Evolutionary conservation across 1,139 yeast genomes (phyloP), one percentile per base, ranked within the genome.

Genomic region (Candida mesenterica): DNA sequence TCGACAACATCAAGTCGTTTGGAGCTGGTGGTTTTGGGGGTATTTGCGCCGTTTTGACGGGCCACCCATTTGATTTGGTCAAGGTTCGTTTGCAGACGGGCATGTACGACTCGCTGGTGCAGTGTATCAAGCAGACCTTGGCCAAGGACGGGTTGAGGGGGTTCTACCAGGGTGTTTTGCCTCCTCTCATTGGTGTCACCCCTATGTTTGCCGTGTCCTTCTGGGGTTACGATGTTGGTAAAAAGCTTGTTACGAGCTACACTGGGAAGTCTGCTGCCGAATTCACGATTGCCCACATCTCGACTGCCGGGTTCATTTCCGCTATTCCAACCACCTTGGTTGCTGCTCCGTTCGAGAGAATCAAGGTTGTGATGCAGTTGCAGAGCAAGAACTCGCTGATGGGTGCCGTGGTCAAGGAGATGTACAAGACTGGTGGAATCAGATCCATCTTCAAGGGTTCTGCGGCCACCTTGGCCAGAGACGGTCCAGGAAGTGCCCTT

Each of bases 181-280:
- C 96, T 8, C 98, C 98, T 4, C 68, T 92, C 35, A 61, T 86
- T 19, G 98, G 98, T 22, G 97, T 92, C 19, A 92, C 97, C 0
- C 98, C 98, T 27, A 92, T 92, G 88, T 92, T 92, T 68, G 97
- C 97, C 8, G 94, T 92, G 23, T 86, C 96, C 2, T 92, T 92
- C 69, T 90, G 97, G 97, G 97, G 97, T 55, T 92, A 92, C 63
- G 97, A 89, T 54, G 71, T 88, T 38, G 97, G 97, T 43, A 89
- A 89, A 64, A 77, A 79, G 45, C 42, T 90, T 8, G 95, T 90
- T 3, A 48, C 72, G 1, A 49, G 65, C 5, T 55, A 58, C 34
- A 61, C 74, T 5, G 74, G 76, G 1, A 61, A 62, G 29, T 53
- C 59, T 12, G 62, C 64, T 13, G 60, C 62, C 27, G 61, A 68